phyloP scores from a whole-genome alignment of 805 yeast species.

The Maudiozyma bulderi region DNA sequence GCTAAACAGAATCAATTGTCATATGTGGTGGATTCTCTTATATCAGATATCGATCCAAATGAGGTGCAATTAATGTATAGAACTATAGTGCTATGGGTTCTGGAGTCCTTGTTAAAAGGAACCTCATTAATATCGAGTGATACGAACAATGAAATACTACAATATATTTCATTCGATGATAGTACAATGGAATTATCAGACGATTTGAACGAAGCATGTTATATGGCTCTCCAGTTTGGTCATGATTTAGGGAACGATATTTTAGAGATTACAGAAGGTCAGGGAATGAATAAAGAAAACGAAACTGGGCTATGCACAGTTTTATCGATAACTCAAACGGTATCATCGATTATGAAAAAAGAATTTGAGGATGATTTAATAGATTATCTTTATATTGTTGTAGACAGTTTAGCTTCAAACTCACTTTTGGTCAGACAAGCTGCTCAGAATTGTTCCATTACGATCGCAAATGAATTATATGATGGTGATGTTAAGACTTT shows the following conservation, averaged over 20 bases:
- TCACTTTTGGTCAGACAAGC: conserved; percentile 36
- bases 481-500: conserved; percentile 46
- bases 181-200: conserved; percentile 8
- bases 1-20: background rate
- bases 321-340: conserved; percentile 12
- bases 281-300: conserved; percentile 10
- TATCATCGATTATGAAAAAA: conserved; percentile 5
- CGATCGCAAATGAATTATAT: conserved; percentile 44
- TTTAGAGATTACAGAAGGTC: conserved; percentile 13
- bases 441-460: conserved; percentile 44
- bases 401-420: conserved; percentile 60
- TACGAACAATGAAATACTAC: conserved; percentile 6
- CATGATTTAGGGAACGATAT: conserved; percentile 34
- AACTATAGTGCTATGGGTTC: conserved; percentile 31
- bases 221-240: conserved; percentile 31
- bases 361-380: conserved; percentile 48
- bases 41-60: conserved; percentile 11
- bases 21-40: conserved; percentile 12
- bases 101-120: background rate
- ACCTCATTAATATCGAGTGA: conserved; percentile 20
- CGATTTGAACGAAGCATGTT: conserved; percentile 16
- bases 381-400: conserved; percentile 61
- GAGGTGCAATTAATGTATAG: conserved; percentile 7
- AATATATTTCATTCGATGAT: conserved; percentile 1
- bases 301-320: conserved; percentile 17